Evolutionary conservation across 2,329 filamentous ascomycete species (phyloP).

Genomic region (Paraphoma sp.): DNA sequence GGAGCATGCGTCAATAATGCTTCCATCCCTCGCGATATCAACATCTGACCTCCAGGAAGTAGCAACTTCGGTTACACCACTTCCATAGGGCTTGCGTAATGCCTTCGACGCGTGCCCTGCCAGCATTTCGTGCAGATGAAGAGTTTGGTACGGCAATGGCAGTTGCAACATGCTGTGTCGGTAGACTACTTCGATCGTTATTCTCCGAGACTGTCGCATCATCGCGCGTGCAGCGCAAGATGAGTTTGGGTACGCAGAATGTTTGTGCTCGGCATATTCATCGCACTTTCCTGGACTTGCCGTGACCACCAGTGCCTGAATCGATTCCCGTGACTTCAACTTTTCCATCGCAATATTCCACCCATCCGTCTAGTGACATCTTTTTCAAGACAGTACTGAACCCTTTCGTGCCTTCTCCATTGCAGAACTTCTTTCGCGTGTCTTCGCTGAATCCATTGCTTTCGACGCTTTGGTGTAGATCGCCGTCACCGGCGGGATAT

Average conservation of each 20-base stretch:
- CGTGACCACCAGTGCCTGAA: conserved; percentile 7
- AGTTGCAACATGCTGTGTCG: neutral
- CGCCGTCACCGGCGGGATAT: conserved; percentile 60
- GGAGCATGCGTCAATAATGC: neutral
- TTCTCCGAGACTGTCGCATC: neutral
- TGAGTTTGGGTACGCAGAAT: neutral
- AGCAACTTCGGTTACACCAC: neutral
- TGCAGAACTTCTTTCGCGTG: conserved; percentile 51
- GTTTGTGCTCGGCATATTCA: neutral
- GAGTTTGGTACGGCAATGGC: conserved; percentile 2
- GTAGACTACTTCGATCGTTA: neutral
- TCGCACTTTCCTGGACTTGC: neutral
- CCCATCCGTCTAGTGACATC: conserved; percentile 69
- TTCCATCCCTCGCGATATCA: neutral
- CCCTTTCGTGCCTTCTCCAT: conserved; percentile 41
- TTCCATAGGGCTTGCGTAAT: conserved; percentile 14
- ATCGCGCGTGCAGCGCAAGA: neutral
- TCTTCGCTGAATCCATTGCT: conserved; percentile 43
- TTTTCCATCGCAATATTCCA: conserved; percentile 59
- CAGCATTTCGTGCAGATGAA: neutral
- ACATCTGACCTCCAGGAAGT: neutral
- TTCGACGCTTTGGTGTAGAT: conserved; percentile 1
- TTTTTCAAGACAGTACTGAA: conserved; percentile 73
- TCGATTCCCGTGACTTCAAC: conserved; percentile 31
- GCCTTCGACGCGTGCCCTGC: conserved; percentile 3